Evolutionary conservation across 2,329 filamentous ascomycete genomes (phyloP), one percentile per base, ranked within the genome.

Genomic region (Monilinia laxa): DNA sequence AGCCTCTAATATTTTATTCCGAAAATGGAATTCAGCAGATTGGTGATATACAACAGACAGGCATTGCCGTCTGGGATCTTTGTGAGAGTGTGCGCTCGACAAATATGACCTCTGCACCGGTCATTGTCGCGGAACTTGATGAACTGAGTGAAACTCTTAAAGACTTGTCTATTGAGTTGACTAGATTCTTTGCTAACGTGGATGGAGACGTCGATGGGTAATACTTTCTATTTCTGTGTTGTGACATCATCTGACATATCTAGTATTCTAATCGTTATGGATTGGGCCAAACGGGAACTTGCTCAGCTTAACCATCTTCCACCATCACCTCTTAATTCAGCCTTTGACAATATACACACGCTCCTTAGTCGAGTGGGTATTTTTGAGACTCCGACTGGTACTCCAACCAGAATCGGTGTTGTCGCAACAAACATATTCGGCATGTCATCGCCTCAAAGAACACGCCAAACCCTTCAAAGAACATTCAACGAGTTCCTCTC

Each of bases 1-100:
- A 97, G 77, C 94, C 94, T 7, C 84, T 97, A 55, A 96, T 98
- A 69, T 95, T 95, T 80, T 97, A 96, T 76, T 96, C 93, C 0
- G 93, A 97, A 75, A 90, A 93, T 75, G 93, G 93, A 11, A 88
- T 93, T 54, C 85, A 88, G 49, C 93, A 97, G 75, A 92, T 97
- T 52, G 88, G 90, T 67, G 92, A 96, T 70, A 81, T 98, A 59
- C 93, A 96, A 77, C 92, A 95, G 65, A 97, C 93, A 0, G 92
- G 93, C 54, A 89, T 96, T 42, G 94, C 94, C 0, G 93, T 98
- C 35, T 97, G 93, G 91, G 94, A 98, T 76, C 83, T 98, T 7
- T 90, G 92, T 67, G 94, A 97, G 82, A 96, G 90, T 71, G 90
- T 97, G 66, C 87, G 93, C 60, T 87, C 86, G 6, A 93, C 92